Conservation (phyloP, 2,329 filamentous ascomycete genomes). For the Aureobasidium zeae region DNA sequence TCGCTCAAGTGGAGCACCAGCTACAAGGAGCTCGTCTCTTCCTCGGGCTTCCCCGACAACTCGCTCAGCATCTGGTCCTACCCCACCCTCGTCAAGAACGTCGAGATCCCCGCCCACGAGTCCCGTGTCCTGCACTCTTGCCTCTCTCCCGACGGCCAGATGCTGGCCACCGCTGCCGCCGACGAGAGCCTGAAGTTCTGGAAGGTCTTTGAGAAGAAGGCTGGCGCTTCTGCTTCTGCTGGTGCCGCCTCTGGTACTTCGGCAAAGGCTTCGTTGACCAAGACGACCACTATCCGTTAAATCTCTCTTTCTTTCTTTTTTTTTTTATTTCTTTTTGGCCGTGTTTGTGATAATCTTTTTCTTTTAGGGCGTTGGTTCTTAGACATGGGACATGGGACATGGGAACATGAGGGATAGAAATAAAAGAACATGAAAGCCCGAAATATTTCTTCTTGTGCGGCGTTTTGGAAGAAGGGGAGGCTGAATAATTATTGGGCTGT, state of each 20-base stretch:
- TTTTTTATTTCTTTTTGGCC: too few relatives aligned
- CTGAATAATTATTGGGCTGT: too few relatives aligned
- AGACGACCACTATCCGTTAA: conserved; percentile 68
- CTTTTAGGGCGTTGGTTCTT: too few relatives aligned
- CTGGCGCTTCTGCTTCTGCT: conserved; percentile 59
- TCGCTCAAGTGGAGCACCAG: conserved; percentile 92
- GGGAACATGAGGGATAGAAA: too few relatives aligned
- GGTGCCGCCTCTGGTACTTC: conserved; percentile 58
- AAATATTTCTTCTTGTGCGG: too few relatives aligned
- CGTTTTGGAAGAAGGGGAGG: too few relatives aligned
- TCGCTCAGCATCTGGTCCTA: conserved; percentile 99
- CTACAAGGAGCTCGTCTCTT: conserved; percentile 97
- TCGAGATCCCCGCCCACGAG: conserved; percentile 96
- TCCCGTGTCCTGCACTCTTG: conserved; percentile 93
- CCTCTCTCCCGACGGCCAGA: conserved; percentile 93
- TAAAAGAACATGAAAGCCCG: too few relatives aligned
- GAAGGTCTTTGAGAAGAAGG: conserved; percentile 99
- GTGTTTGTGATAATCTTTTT: too few relatives aligned
- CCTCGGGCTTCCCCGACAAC: conserved; percentile 98
- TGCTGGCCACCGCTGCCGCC: conserved; percentile 89
- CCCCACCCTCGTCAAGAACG: conserved; percentile 89
- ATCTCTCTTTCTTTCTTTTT: background rate
- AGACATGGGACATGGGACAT: too few relatives aligned
- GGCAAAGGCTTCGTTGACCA: conserved; percentile 72
- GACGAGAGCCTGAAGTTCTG: conserved; percentile 99